Evolutionary conservation across 2,329 filamentous ascomycete species (phyloP).

Genomic region (Fusarium illudens): DNA sequence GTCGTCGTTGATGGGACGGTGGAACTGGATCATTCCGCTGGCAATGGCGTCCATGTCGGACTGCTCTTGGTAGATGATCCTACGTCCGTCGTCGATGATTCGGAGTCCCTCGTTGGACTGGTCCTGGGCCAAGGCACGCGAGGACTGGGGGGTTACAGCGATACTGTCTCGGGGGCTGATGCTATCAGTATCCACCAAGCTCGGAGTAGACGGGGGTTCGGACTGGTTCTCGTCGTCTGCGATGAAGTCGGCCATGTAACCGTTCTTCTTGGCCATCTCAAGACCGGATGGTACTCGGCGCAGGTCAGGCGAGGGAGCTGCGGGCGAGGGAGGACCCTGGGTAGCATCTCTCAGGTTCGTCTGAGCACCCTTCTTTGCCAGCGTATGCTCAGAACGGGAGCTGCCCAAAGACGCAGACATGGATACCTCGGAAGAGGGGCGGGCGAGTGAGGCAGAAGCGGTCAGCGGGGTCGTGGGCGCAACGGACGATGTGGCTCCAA

Average conservation of each 20-base stretch:
- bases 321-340: conserved; percentile 29
- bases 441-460: conserved; percentile 23
- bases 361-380: conserved; percentile 36
- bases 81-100: conserved; percentile 41
- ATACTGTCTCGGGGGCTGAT: conserved; percentile 42
- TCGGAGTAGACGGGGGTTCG: conserved; percentile 43
- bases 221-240: conserved; percentile 43
- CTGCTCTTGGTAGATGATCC: conserved; percentile 41
- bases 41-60: conserved; percentile 38
- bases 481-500: conserved; percentile 17
- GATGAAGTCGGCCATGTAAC: conserved; percentile 42
- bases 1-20: conserved; percentile 33
- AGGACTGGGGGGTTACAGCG: conserved; percentile 37
- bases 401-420: conserved; percentile 34
- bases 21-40: conserved; percentile 35
- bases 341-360: conserved; percentile 32
- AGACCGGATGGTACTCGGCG: conserved; percentile 40
- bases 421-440: conserved; percentile 29
- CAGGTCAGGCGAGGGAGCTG: conserved; percentile 25
- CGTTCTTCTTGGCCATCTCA: conserved; percentile 41
- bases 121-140: conserved; percentile 28
- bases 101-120: conserved; percentile 42
- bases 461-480: conserved; percentile 22
- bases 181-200: conserved; percentile 45
- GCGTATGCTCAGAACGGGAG: conserved; percentile 35